Evolutionary conservation across 306 rosid genomes (phyloP).

Genomic region (Pueraria montana): DNA sequence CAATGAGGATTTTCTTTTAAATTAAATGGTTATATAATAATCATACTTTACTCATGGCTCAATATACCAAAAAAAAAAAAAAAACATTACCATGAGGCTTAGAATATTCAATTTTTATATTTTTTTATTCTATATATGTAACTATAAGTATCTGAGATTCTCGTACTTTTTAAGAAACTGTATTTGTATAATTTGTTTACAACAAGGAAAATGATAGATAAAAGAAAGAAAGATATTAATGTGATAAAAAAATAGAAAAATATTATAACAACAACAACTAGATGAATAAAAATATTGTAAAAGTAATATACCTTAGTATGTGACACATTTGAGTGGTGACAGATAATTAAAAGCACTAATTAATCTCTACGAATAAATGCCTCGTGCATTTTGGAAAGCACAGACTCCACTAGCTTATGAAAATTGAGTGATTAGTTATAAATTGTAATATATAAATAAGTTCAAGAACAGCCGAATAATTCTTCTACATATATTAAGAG

Average conservation of each 20-base stretch:
- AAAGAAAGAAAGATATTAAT: not conserved
- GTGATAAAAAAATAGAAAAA: not conserved
- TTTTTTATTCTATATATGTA: not conserved
- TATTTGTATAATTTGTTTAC: not conserved
- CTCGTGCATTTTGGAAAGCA: slow-evolving; percentile 14
- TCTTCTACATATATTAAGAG: no score
- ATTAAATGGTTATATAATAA: not conserved
- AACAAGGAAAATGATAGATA: not conserved
- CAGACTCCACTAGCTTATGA: slow-evolving; percentile 30
- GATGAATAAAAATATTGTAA: not conserved
- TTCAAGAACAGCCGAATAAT: no score
- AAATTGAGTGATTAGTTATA: not conserved
- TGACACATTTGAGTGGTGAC: slow-evolving; percentile 6
- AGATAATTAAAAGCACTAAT: not conserved
- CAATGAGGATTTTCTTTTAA: not conserved
- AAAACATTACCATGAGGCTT: not conserved
- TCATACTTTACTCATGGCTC: not conserved
- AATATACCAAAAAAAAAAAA: no score
- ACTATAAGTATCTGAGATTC: not conserved
- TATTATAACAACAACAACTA: not conserved
- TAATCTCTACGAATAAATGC: not conserved
- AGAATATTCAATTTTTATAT: not conserved
- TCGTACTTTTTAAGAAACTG: not conserved
- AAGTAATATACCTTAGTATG: not conserved
- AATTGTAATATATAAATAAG: no score